Base-by-base conservation (phyloP, 148 eudicot genomes). In the Drosera capensis region DNA sequence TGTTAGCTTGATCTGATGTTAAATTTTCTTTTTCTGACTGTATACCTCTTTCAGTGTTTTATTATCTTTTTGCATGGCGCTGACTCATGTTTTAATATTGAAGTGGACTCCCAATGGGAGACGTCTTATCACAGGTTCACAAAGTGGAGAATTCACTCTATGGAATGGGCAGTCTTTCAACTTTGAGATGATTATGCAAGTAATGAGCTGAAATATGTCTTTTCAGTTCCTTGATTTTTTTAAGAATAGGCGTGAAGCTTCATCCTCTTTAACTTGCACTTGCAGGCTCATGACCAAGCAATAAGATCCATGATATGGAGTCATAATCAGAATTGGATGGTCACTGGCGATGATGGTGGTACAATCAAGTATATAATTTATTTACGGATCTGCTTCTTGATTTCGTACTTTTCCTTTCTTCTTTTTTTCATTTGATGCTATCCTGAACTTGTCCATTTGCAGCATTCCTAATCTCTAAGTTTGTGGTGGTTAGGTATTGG, bases 41-140 rank as follows among this genome's bases (percentile, higher is more conserved):
- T n/a, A n/a, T 41, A 11, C 7, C 23, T 1, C 23, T 41, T 41
- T 20, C n/a, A 41, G 3, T 41, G 13, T 18, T 17, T 41, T 16
- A 17, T 3, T 20, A 20, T 29, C 14, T 22, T 0, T 47, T 37
- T 23, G 31, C 23, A 8, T 42, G 59, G 48, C 65, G 13, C 41
- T 61, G 41, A 65, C 54, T 21, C 45, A 44, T 55, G 28, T 43
- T 43, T 61, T 50, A 45, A 30, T 65, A 41, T 62, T 46, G 40
- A 62, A 90, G 97, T 90, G 97, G 97, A 90, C 95, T 31, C 95
- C 97, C 34, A 80, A 73, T 57, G 97, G 97, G 55, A 78, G 97
- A 63, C 97, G 97, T 56, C 93, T 90, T 49, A 75, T 90, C 35
- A 90, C 97, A 42, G 97, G 97, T 36, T 84, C 97, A 23, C 95